Percentiles rank a stretch among this genome's conserved stretches.
Conservation (phyloP, 2,329 filamentous ascomycete species). For the Penicillium griseofulvum region DNA sequence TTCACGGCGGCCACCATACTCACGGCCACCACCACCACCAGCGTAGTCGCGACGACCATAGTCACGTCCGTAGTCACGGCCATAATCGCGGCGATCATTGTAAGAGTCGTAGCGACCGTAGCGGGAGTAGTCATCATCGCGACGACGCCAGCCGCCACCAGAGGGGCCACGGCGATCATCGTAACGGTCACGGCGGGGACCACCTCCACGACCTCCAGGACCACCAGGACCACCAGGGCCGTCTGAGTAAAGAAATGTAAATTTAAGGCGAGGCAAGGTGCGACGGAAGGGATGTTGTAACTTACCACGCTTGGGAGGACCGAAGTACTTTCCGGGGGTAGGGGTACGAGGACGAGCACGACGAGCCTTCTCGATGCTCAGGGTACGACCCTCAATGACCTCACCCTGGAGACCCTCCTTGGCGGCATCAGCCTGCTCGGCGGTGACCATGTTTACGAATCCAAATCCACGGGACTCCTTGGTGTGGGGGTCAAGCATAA, state of each 20-base stretch:
- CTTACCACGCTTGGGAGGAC: conserved; percentile 94
- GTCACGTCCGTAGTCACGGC: conserved; percentile 62
- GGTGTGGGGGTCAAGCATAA: conserved; percentile 98
- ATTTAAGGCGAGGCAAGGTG: neutral
- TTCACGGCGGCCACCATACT: conserved; percentile 46
- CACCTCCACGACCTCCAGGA: conserved; percentile 39
- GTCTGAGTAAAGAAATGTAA: conserved; percentile 28
- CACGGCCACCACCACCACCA: conserved; percentile 46
- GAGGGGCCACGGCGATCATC: conserved; percentile 55
- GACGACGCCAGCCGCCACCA: conserved; percentile 49
- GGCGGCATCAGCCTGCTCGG: conserved; percentile 92
- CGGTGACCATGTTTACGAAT: conserved; percentile 97
- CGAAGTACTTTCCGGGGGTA: conserved; percentile 98
- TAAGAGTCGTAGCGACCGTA: conserved; percentile 50
- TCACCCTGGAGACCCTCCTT: conserved; percentile 96
- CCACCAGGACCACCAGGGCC: conserved; percentile 43
- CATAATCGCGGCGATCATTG: conserved; percentile 58
- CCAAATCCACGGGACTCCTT: conserved; percentile 98
- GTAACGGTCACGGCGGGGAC: conserved; percentile 47
- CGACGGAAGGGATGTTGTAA: conserved; percentile 18
- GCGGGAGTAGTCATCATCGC: conserved; percentile 46
- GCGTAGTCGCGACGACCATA: conserved; percentile 57
- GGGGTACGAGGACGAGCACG: conserved; percentile 92
- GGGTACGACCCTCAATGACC: conserved; percentile 86
- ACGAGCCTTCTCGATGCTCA: conserved; percentile 98